Percentiles rank a stretch among this genome's conserved stretches.
phyloP scores from a whole-genome alignment of 768 basidiomycete species.

The Dacryopinax primogenitus region DNA sequence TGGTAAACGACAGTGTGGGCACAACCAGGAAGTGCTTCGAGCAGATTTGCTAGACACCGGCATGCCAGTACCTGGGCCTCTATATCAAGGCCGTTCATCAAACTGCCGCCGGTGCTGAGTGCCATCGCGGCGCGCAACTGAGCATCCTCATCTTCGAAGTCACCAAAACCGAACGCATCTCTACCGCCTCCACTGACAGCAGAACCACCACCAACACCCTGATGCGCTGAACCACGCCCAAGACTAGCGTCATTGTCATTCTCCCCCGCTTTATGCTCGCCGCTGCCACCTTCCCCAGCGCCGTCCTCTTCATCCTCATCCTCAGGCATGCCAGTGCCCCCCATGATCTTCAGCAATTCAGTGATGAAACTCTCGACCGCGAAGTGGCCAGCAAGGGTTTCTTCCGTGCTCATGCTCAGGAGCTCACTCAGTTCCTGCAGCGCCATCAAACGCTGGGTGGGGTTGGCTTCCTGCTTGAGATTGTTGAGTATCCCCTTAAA shows the following conservation, averaged over 20 bases:
- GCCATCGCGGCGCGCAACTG: conserved; percentile 79
- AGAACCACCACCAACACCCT: not conserved
- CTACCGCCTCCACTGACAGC: conserved; percentile 15
- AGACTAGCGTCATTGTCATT: conserved; percentile 45
- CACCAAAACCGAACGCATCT: conserved; percentile 10
- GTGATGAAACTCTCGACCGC: conserved; percentile 83
- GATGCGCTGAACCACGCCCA: not conserved
- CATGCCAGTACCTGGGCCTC: conserved; percentile 95
- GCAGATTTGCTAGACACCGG: conserved; percentile 90
- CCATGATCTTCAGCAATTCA: conserved; percentile 82
- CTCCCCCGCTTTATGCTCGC: conserved; percentile 60
- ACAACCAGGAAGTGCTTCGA: conserved; percentile 96
- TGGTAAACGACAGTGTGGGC: conserved; percentile 97
- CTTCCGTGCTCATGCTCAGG: conserved; percentile 91
- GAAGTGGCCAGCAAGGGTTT: conserved; percentile 92
- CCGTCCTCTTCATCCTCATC: conserved; percentile 18
- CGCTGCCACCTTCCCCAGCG: conserved; percentile 34
- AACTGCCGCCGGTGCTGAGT: conserved; percentile 40
- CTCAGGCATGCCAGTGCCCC: conserved; percentile 26
- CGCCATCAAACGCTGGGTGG: conserved; percentile 73
- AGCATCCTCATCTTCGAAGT: conserved; percentile 55
- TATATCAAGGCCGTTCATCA: conserved; percentile 27
- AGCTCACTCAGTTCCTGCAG: conserved; percentile 91
- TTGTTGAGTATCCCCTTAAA: conserved; percentile 84
- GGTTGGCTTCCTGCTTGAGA: conserved; percentile 72